Base-by-base conservation (phyloP, 1,284 basidiomycete genomes). In the Naganishia albida region DNA sequence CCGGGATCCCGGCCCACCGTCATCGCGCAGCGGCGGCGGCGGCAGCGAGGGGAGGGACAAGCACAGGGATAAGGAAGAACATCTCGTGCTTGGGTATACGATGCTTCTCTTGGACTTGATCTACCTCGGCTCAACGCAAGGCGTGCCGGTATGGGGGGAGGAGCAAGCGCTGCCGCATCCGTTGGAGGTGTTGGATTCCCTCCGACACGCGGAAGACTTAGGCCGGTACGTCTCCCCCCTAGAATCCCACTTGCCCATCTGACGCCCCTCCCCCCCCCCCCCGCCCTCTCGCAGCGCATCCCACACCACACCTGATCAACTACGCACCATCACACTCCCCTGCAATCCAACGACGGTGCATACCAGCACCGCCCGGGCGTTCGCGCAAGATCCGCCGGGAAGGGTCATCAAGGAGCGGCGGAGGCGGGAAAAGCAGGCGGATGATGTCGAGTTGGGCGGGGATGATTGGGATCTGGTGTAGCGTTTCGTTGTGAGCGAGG, bases 401-500 rank as follows among this genome's bases (percentile, higher is more conserved):
- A 18, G 30, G 7, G 30, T 16, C 18, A 44, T 15, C 48, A 34
- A 30, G 49, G 28, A 38, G 38, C 15, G 4, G 26, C 57, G 48
- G 7, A n/a, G 30, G 39, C 53, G 28, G 16, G 54, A 65, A 7
- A 51, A 30, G 3, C 42, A 18, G 42, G 28, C 13, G 10, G n/a
- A 12, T n/a, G 48, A 48, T n/a, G 63, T 43, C 15, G 56, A 54
- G 12, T 16, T 62, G 40, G 64, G 44, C 28, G 64, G 16, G 12
- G 64, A 65, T 62, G 64, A 65, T 48, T 65, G 64, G 64, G 64
- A 65, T 43, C 43, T 65, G 13, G 50, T 65, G 10, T 65, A 43
- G 48, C 20, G 20, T 25, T 8, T 34, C n/a, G n/a, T n/a, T n/a
- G n/a, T n/a, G n/a, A n/a, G n/a, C n/a, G n/a, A n/a, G n/a, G n/a